A percentile compares a stretch with the other conserved stretches of the same genome.
Conservation (phyloP, 495 filamentous ascomycete genomes). For the Barbatosphaeria neglecta region DNA sequence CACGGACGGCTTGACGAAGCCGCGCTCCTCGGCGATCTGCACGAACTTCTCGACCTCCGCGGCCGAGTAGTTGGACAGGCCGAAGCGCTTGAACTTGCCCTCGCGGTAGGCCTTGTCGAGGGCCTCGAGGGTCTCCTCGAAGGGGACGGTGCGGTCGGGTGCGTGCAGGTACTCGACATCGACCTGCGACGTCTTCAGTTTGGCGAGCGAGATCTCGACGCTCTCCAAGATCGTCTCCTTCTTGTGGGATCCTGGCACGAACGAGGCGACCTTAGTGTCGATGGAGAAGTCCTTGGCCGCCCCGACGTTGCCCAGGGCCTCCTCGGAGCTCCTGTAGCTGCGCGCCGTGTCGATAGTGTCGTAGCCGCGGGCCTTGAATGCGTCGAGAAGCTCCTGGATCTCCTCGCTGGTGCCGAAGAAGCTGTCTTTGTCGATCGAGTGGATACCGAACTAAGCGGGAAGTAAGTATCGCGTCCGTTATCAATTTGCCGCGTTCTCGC, state of each 20-base stretch:
- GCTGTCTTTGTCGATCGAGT: slow-evolving; percentile 1
- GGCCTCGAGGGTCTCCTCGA: slow-evolving; percentile 28
- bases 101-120: slow-evolving; percentile 26
- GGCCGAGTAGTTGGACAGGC: slow-evolving; percentile 34
- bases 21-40: slow-evolving; percentile 26
- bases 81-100: slow-evolving; percentile 30
- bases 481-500: too few species aligned
- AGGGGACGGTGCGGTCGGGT: slow-evolving; percentile 28
- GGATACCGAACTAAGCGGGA: slow-evolving; percentile 12
- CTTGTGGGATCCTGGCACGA: slow-evolving; percentile 8
- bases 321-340: slow-evolving; percentile 13
- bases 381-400: slow-evolving; percentile 8
- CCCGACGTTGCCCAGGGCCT: slow-evolving; percentile 9
- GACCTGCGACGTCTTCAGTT: slow-evolving; percentile 9
- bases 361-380: slow-evolving; percentile 11
- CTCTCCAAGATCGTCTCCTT: slow-evolving; percentile 10
- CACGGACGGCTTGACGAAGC: slow-evolving; percentile 30
- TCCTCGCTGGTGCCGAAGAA: slow-evolving; percentile 10
- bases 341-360: slow-evolving; percentile 16
- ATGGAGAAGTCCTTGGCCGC: slow-evolving; percentile 8
- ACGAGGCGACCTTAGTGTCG: slow-evolving; percentile 13
- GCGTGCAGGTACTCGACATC: slow-evolving; percentile 30
- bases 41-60: slow-evolving; percentile 32
- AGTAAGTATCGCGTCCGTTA: too few species aligned
- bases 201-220: slow-evolving; percentile 13